A percentile compares a stretch with the other conserved stretches of the same genome.
Conservation (phyloP, 192 early-diverging fungal species). For the Coemansia asiatica region DNA sequence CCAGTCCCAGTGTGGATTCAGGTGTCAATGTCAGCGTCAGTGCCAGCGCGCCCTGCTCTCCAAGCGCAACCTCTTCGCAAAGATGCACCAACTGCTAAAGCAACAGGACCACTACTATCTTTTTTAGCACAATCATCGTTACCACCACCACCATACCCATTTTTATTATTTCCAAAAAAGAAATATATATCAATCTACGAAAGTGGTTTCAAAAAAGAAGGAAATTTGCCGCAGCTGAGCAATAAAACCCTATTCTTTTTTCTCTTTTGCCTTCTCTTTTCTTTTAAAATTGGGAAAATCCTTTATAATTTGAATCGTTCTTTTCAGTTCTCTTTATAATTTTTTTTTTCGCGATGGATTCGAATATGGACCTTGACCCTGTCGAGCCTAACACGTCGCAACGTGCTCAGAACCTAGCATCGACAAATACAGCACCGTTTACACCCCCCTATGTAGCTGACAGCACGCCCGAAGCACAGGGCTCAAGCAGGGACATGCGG, state of each 20-base stretch:
- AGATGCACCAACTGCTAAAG: conserved; percentile 32
- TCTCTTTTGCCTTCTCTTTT: background rate
- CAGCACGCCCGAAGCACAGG: conserved; percentile 22
- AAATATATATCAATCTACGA: background rate
- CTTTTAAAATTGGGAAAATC: background rate
- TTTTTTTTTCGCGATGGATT: background rate
- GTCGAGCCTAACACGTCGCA: conserved; percentile 13
- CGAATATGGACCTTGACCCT: conserved; percentile 46
- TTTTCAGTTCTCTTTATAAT: background rate
- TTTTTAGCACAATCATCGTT: background rate
- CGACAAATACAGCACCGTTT: conserved; percentile 5
- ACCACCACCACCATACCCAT: background rate
- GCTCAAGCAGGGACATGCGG: background rate
- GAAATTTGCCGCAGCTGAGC: background rate
- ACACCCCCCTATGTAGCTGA: conserved; percentile 41
- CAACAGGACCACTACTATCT: background rate
- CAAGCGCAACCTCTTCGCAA: conserved; percentile 13
- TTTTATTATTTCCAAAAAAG: background rate
- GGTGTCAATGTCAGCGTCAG: background rate
- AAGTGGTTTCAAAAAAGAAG: background rate
- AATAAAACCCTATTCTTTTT: background rate
- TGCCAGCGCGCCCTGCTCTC: conserved; percentile 19
- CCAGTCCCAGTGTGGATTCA: background rate
- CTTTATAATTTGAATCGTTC: background rate
- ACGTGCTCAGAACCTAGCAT: background rate